A percentile compares a stretch with the other conserved stretches of the same genome.
These are phyloP conservation scores for Calocera cornea DNA, from an alignment of 768 basidiomycete species.

Conservation along the genomic window DNA sequence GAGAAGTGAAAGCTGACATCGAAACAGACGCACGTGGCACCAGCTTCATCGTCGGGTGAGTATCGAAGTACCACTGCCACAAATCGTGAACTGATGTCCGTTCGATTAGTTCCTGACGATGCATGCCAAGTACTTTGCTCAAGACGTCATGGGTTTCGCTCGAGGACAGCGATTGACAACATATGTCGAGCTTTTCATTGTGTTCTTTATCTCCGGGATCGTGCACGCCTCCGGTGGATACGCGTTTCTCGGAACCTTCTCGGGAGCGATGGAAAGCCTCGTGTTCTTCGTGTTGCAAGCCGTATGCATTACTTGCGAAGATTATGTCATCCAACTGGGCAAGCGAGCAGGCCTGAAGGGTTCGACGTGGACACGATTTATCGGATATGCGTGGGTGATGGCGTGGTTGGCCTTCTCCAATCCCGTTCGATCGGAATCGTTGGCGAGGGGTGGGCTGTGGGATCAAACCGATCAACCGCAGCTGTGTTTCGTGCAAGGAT, in stretches of 20 bases:
- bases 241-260: background rate
- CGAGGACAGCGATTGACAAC: background rate
- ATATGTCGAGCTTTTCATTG: slow-evolving; percentile 1
- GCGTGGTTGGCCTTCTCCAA: background rate
- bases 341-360: background rate
- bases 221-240: background rate
- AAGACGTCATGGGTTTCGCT: background rate
- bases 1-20: background rate
- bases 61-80: background rate
- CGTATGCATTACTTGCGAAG: background rate
- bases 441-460: background rate
- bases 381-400: background rate
- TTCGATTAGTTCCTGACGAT: background rate
- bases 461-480: background rate
- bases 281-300: background rate
- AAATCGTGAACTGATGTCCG: background rate
- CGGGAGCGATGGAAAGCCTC: background rate
- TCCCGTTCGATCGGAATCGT: background rate
- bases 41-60: background rate
- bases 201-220: background rate
- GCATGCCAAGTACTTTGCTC: background rate
- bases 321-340: background rate
- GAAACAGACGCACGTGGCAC: background rate
- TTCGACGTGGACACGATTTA: background rate
- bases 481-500: background rate